Evolutionary conservation across 208 protist species (phyloP), one percentile per base, ranked within the genome.

Genomic region (Leishmania braziliensis): DNA sequence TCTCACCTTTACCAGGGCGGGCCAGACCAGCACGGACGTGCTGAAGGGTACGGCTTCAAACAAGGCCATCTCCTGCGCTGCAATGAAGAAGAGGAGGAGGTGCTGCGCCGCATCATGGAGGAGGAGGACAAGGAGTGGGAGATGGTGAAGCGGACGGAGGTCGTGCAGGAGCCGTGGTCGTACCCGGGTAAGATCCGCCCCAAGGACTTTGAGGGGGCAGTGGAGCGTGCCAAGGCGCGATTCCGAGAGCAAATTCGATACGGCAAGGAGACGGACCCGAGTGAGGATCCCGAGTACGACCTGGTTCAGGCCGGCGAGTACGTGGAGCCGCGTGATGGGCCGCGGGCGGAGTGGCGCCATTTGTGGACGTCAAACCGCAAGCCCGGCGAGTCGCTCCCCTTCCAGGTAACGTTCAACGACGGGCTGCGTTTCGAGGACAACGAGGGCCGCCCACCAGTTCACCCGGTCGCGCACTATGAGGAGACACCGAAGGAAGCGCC

Each of bases 51-150:
- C 84, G 94, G 94, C 80, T 97, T 97, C 85, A 96, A 97, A 86
- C 94, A 97, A 74, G 92, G 94, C 69, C 92, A 97, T 75, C 85
- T 97, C 23, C 87, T 97, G 66, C 91, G 94, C 66, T 97, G 94
- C 85, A 88, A 88, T 68, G 92, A 91, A 33, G 92, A 96, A 85
- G 92, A 97, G 86, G 92, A 97, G 81, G 91, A 95, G 85, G 92
- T 97, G 56, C 89, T 97, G 26, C 94, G 94, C 18, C 94, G 94
- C 76, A 95, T 97, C 78, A 96, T 97, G 92, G 92, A 96, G 85
- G 92, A 96, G 87, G 92, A 97, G 86, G 94, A 97, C 79, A 93
- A 92, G 86, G 91, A 97, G 88, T 97, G 94, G 94, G 94, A 95
- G 84, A 95, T 96, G 92, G 92, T 97, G 85, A 96, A 97, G 88